A percentile compares a stretch with the other conserved stretches of the same genome.
phyloP scores from a whole-genome alignment of 1,284 basidiomycete genomes.

The Coniophora puteana region DNA sequence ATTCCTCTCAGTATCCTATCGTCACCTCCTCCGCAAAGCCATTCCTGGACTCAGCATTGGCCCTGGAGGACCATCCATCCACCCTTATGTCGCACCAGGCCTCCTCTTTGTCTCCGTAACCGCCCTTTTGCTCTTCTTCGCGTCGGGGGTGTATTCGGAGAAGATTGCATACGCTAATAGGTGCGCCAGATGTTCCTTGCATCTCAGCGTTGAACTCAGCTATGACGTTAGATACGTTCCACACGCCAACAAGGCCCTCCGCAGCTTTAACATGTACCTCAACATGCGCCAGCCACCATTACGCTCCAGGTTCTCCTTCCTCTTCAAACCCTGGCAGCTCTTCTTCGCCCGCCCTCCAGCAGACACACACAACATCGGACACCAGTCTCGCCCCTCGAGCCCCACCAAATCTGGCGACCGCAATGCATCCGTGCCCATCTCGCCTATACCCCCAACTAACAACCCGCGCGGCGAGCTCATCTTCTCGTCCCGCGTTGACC shows the following conservation, averaged over 20 bases:
- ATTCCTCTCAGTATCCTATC: slow-evolving; percentile 62
- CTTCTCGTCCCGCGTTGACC: slow-evolving; percentile 87
- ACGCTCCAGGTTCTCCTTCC: slow-evolving; percentile 53
- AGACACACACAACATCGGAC: slow-evolving; percentile 13
- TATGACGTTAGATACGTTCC: slow-evolving; percentile 78
- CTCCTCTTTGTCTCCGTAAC: slow-evolving; percentile 83
- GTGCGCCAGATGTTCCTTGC: slow-evolving; percentile 42
- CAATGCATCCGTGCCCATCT: slow-evolving; percentile 48
- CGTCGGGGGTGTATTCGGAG: slow-evolving; percentile 94
- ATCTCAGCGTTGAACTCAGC: slow-evolving; percentile 14
- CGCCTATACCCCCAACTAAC: slow-evolving; percentile 82
- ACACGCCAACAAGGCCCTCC: slow-evolving; percentile 89
- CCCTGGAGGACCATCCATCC: no score
- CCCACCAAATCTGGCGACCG: slow-evolving; percentile 35
- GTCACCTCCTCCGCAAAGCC: slow-evolving; percentile 41
- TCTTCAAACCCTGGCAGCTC: slow-evolving; percentile 62
- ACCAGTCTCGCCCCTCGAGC: slow-evolving; percentile 18
- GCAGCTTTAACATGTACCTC: slow-evolving; percentile 95
- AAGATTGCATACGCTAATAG: slow-evolving; percentile 96
- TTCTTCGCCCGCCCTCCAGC: slow-evolving; percentile 53
- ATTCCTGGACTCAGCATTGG: slow-evolving; percentile 48
- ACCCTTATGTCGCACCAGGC: slow-evolving; percentile 72
- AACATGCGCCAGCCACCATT: slow-evolving; percentile 84
- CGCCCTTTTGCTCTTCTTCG: slow-evolving; percentile 93
- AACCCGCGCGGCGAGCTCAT: slow-evolving; percentile 97